Percentiles rank a stretch among this genome's conserved stretches.
Conservation (phyloP, 139 green algal genomes). For the Auxenochlorella pyrenoidosa region DNA sequence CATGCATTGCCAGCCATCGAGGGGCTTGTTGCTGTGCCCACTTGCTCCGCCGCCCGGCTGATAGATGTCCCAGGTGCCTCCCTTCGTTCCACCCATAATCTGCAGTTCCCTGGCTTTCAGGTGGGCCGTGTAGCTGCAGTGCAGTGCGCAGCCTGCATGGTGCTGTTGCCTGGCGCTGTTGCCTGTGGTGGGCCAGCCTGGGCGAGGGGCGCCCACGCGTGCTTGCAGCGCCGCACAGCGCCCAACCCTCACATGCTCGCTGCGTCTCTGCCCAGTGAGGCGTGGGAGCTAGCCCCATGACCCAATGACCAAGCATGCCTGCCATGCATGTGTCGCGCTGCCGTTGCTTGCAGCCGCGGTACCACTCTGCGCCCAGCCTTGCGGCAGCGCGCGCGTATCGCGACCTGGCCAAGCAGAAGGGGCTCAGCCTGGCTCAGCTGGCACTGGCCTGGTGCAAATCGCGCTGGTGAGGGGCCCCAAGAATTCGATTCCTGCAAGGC, state of each 20-base stretch:
- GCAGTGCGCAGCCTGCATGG: too few species aligned
- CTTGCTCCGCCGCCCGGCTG: neutral
- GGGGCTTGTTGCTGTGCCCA: too few species aligned
- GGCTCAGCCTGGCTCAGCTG: slow-evolving; percentile 80
- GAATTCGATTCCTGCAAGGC: too few species aligned
- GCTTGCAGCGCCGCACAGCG: too few species aligned
- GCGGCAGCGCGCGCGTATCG: slow-evolving; percentile 73
- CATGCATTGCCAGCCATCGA: too few species aligned
- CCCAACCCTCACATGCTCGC: too few species aligned
- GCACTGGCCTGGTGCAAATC: slow-evolving; percentile 86
- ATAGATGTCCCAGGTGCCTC: neutral
- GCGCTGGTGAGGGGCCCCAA: slow-evolving; percentile 45
- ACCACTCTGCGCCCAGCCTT: slow-evolving; percentile 49
- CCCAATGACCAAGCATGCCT: neutral
- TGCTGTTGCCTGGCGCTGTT: too few species aligned
- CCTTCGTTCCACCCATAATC: neutral
- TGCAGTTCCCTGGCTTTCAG: slow-evolving; percentile 49
- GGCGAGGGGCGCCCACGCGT: too few species aligned
- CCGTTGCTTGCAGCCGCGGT: slow-evolving; percentile 56
- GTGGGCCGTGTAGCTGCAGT: too few species aligned
- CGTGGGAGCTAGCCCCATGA: too few species aligned
- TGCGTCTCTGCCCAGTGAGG: too few species aligned
- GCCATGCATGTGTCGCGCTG: neutral
- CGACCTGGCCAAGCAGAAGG: slow-evolving; percentile 72
- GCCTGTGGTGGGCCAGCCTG: too few species aligned